Conservation (phyloP, 495 filamentous ascomycete species). For the Penicillium turbatum region DNA sequence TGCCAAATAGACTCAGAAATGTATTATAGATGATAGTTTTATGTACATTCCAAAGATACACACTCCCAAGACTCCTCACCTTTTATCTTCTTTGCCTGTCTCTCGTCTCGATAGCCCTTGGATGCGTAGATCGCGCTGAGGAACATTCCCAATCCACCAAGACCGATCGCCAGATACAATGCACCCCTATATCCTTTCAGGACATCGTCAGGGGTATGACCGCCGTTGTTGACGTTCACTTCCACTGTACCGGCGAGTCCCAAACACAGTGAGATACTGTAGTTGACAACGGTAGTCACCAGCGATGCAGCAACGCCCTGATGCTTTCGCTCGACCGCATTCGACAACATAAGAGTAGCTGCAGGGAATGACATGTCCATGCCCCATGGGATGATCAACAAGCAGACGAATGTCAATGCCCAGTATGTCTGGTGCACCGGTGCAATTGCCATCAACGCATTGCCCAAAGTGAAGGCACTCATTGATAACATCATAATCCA, state of each 20-base stretch:
- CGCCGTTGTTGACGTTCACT: constrained; percentile 43
- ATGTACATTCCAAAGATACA: neutral
- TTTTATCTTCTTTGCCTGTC: neutral
- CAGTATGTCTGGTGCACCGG: constrained; percentile 43
- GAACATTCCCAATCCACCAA: constrained; percentile 21
- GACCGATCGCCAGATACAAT: constrained; percentile 29
- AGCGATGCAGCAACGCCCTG: constrained; percentile 51
- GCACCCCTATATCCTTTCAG: constrained; percentile 35
- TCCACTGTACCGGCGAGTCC: constrained; percentile 62
- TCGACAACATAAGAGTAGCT: constrained; percentile 23
- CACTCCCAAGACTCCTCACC: neutral
- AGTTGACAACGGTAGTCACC: constrained; percentile 60
- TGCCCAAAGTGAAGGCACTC: constrained; percentile 40
- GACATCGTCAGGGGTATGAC: constrained; percentile 20
- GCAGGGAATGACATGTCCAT: constrained; percentile 62
- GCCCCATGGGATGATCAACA: constrained; percentile 55
- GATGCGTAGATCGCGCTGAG: constrained; percentile 14
- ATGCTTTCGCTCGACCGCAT: constrained; percentile 27
- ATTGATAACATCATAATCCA: constrained; percentile 49
- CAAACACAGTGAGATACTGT: constrained; percentile 56
- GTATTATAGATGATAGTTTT: neutral
- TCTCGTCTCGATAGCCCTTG: constrained; percentile 15
- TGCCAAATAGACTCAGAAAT: too few relatives aligned
- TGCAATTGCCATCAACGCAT: constrained; percentile 31
- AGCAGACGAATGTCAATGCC: constrained; percentile 42